Conservation (phyloP, 129 eudicot species). For the Flaveria sonorensis region DNA sequence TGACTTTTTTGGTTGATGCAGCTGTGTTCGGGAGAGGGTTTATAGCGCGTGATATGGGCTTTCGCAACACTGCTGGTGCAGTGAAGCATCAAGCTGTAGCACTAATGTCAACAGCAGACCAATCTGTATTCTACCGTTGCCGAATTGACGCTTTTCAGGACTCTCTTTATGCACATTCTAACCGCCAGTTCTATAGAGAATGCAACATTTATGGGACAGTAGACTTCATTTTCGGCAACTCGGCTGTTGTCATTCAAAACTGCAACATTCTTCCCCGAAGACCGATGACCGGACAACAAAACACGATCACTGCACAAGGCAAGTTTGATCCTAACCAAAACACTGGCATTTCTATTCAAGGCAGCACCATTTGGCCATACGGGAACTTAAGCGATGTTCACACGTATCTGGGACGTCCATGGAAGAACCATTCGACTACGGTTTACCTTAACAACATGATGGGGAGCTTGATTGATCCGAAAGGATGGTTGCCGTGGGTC, state of each 20-base stretch:
- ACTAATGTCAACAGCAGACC: slow-evolving; percentile 28
- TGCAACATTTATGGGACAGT: slow-evolving; percentile 30
- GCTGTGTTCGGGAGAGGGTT: slow-evolving; percentile 33
- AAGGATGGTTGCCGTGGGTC: slow-evolving; percentile 34
- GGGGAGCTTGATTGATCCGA: slow-evolving; percentile 20
- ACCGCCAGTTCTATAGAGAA: slow-evolving; percentile 35
- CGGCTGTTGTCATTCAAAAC: slow-evolving; percentile 26
- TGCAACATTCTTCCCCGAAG: slow-evolving; percentile 18
- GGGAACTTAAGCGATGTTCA: slow-evolving; percentile 16
- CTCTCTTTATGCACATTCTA: slow-evolving; percentile 28
- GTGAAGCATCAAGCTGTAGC: slow-evolving; percentile 31
- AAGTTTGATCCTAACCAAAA: slow-evolving; percentile 30
- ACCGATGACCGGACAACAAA: slow-evolving; percentile 28
- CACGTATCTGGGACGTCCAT: slow-evolving; percentile 24
- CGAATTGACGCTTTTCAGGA: slow-evolving; percentile 27
- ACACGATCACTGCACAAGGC: slow-evolving; percentile 30
- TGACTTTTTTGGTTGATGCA: not conserved
- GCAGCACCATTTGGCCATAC: slow-evolving; percentile 24
- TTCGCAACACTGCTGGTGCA: slow-evolving; percentile 34
- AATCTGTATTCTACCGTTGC: slow-evolving; percentile 28
- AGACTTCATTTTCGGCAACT: slow-evolving; percentile 32
- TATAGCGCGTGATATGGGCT: slow-evolving; percentile 31
- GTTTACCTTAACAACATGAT: slow-evolving; percentile 18
- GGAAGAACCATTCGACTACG: slow-evolving; percentile 29
- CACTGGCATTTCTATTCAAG: slow-evolving; percentile 29